phyloP scores from a whole-genome alignment of 2,329 filamentous ascomycete species.

The Colletotrichum truncatum region DNA sequence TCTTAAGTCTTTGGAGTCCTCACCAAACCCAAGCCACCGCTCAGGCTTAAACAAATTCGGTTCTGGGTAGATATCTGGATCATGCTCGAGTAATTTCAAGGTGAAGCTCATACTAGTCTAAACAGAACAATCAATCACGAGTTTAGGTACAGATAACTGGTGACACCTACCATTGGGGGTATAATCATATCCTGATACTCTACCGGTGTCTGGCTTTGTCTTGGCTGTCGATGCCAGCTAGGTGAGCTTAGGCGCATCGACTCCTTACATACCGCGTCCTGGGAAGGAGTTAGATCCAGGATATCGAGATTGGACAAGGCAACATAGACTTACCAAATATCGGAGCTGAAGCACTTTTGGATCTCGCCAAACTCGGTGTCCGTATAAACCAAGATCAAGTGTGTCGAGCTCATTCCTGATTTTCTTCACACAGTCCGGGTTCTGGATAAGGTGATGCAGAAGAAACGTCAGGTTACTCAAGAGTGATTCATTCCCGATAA shows the following conservation, averaged over 20 bases:
- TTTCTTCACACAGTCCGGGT: constrained; percentile 17
- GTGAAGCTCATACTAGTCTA: constrained; percentile 32
- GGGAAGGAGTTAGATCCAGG: background rate
- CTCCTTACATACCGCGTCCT: constrained; percentile 33
- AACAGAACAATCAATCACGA: background rate
- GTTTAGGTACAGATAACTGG: background rate
- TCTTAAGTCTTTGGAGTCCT: background rate
- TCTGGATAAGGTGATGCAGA: constrained; percentile 21
- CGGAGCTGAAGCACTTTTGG: constrained; percentile 7
- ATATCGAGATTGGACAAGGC: too few relatives aligned
- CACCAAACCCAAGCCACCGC: constrained; percentile 24
- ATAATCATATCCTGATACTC: constrained; percentile 9
- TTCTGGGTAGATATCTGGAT: constrained; percentile 17
- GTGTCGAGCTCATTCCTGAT: constrained; percentile 28
- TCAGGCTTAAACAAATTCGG: constrained; percentile 28
- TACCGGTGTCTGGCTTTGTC: constrained; percentile 9
- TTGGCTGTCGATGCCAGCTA: constrained; percentile 31
- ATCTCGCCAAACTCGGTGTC: constrained; percentile 27
- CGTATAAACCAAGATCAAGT: constrained; percentile 15
- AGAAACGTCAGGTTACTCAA: constrained; percentile 32
- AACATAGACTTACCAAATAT: constrained; percentile 22
- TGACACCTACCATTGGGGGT: constrained; percentile 14
- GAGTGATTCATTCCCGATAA: constrained; percentile 33
- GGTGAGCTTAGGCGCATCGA: constrained; percentile 31
- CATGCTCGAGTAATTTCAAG: constrained; percentile 24